These are phyloP conservation scores for Wallacemonas sp. DNA, from an alignment of 208 protist genomes.

Conservation along the genomic window DNA sequence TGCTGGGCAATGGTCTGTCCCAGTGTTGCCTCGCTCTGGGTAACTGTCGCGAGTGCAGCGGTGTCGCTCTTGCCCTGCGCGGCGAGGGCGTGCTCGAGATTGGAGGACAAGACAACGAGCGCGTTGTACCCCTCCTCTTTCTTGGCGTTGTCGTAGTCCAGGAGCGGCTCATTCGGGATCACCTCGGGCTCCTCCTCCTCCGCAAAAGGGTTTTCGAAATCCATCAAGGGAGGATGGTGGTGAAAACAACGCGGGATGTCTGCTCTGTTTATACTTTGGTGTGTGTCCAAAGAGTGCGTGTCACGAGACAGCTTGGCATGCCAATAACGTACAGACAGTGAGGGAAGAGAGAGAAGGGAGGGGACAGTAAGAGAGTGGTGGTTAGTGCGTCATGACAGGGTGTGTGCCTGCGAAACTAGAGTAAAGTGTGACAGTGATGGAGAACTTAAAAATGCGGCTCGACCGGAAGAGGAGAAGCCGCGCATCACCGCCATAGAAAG, in stretches of 20 bases:
- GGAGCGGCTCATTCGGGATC: conserved; percentile 31
- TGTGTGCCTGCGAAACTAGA: too few species aligned
- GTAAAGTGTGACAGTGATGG: too few species aligned
- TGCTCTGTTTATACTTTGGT: not conserved
- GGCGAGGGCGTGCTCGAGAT: conserved; percentile 28
- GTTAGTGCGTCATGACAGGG: too few species aligned
- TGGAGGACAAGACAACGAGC: conserved; percentile 46
- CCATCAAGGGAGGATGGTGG: conserved; percentile 30
- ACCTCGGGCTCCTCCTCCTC: conserved; percentile 59
- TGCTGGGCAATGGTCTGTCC: conserved; percentile 4
- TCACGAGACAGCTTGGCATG: too few species aligned
- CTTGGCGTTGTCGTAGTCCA: conserved; percentile 68
- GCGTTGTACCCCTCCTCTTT: conserved; percentile 80
- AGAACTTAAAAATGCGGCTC: too few species aligned
- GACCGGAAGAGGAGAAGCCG: too few species aligned
- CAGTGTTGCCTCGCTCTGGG: not conserved
- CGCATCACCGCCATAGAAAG: too few species aligned
- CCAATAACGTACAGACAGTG: too few species aligned
- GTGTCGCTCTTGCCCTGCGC: conserved; percentile 14
- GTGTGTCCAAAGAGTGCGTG: too few species aligned
- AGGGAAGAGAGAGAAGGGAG: too few species aligned
- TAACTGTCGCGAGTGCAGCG: not conserved
- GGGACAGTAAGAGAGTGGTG: too few species aligned
- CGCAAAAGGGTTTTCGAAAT: conserved; percentile 77
- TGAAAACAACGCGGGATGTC: too few species aligned